These are phyloP conservation scores for Candida takata DNA, from an alignment of 805 yeast species.

Conservation along the genomic window DNA sequence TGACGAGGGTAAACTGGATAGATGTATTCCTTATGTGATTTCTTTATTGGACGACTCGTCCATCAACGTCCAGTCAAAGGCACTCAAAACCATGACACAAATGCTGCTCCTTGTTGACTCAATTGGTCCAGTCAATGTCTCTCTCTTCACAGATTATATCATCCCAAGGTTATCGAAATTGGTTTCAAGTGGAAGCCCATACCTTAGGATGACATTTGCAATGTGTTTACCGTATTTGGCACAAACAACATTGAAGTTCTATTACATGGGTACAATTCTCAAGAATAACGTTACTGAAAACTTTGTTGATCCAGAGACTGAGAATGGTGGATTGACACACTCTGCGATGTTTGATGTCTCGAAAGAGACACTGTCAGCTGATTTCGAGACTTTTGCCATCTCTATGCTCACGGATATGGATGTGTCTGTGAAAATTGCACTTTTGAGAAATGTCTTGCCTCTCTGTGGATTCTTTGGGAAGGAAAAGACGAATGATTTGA, in stretches of 20 bases:
- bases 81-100: conserved; percentile 61
- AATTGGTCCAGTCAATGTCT: conserved; percentile 67
- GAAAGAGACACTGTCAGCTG: conserved; percentile 38
- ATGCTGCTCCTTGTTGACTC: conserved; percentile 54
- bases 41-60: conserved; percentile 64
- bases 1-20: conserved; percentile 81
- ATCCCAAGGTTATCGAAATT: conserved; percentile 58
- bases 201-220: conserved; percentile 64
- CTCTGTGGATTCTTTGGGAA: conserved; percentile 79
- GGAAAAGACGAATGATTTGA: conserved; percentile 81
- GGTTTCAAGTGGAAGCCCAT: conserved; percentile 31
- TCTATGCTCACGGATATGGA: conserved; percentile 63
- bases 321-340: conserved; percentile 29
- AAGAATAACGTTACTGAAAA: conserved; percentile 29
- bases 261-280: conserved; percentile 51
- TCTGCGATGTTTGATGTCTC: conserved; percentile 30
- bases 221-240: conserved; percentile 70
- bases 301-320: conserved; percentile 40
- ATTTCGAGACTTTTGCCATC: conserved; percentile 61
- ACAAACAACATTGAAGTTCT: conserved; percentile 51
- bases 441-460: conserved; percentile 66
- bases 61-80: conserved; percentile 57
- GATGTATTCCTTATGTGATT: conserved; percentile 76
- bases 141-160: conserved; percentile 75
- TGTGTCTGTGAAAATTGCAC: conserved; percentile 58